These are phyloP conservation scores for Colletotrichum abscissum DNA, from an alignment of 2,329 filamentous ascomycete species.

Conservation along the genomic window DNA sequence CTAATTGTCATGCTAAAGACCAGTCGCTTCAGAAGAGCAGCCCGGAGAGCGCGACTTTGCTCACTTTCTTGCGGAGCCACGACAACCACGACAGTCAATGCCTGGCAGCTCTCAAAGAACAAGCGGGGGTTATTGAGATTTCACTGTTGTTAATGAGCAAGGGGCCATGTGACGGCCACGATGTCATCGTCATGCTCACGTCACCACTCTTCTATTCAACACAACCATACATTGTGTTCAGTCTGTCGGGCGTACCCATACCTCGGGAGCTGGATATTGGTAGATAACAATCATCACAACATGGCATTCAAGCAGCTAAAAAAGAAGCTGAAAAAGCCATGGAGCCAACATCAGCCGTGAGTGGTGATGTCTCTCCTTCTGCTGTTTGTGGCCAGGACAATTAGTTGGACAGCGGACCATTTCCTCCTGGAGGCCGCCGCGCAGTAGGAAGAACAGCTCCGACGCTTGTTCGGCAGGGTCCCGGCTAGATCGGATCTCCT, in stretches of 20 bases:
- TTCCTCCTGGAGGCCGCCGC: not conserved
- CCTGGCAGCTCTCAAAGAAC: not conserved
- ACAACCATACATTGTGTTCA: not conserved
- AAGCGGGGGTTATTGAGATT: not conserved
- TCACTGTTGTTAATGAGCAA: not conserved
- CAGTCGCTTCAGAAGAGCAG: not conserved
- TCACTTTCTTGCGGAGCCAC: not conserved
- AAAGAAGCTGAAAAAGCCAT: not conserved
- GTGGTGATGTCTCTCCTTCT: not conserved
- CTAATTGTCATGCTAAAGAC: not conserved
- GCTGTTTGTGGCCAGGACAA: not conserved
- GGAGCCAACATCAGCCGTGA: not conserved
- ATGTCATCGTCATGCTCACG: slow-evolving; percentile 2
- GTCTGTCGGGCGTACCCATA: not conserved
- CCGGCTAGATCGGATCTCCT: not conserved
- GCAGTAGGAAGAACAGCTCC: not conserved
- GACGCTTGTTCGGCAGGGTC: not conserved
- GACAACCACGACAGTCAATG: not conserved
- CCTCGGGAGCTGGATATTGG: not conserved
- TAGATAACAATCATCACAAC: not conserved
- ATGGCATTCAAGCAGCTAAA: not conserved
- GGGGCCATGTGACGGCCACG: not conserved
- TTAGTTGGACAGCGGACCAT: not conserved
- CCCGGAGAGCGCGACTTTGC: not conserved
- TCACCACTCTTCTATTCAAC: not conserved